Evolutionary conservation across 2,329 filamentous ascomycete species (phyloP).

Genomic region (Thelonectria olida): DNA sequence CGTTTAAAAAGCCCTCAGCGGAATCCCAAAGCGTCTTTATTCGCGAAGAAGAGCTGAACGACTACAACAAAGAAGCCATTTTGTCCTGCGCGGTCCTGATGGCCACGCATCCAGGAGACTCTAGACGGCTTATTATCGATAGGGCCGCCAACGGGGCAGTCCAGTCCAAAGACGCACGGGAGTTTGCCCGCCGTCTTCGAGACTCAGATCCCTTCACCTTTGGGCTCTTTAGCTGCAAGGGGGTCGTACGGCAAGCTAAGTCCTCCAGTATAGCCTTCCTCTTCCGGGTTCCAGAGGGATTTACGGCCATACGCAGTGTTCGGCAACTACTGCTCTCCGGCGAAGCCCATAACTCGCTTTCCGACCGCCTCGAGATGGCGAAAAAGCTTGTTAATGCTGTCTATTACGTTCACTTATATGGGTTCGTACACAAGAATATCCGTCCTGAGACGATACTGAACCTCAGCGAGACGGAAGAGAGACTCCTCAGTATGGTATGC

Average conservation of each 20-base stretch:
- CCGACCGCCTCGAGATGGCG: constrained; percentile 1
- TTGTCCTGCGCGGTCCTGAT: neutral
- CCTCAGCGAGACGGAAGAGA: constrained; percentile 29
- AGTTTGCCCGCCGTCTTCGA: constrained; percentile 8
- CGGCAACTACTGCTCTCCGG: neutral
- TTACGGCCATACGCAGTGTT: constrained; percentile 3
- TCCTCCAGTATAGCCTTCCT: constrained; percentile 8
- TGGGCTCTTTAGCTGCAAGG: constrained; percentile 13
- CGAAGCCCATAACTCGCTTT: neutral
- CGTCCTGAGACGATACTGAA: constrained; percentile 52
- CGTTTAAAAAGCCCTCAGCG: constrained; percentile 1
- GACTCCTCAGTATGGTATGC: neutral
- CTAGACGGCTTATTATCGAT: constrained; percentile 4
- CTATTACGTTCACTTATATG: constrained; percentile 54
- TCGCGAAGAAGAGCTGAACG: neutral
- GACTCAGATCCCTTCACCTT: constrained; percentile 12
- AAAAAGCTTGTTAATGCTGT: constrained; percentile 23
- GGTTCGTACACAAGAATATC: constrained; percentile 58
- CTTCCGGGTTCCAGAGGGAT: constrained; percentile 13
- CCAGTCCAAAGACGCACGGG: neutral
- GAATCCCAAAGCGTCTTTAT: neutral
- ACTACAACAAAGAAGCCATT: neutral
- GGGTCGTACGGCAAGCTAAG: neutral
- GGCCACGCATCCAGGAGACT: constrained; percentile 1
- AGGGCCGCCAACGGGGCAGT: constrained; percentile 3